Evolutionary conservation across 2,329 filamentous ascomycete genomes (phyloP), one percentile per base, ranked within the genome.

Genomic region (Orbilia javanica): DNA sequence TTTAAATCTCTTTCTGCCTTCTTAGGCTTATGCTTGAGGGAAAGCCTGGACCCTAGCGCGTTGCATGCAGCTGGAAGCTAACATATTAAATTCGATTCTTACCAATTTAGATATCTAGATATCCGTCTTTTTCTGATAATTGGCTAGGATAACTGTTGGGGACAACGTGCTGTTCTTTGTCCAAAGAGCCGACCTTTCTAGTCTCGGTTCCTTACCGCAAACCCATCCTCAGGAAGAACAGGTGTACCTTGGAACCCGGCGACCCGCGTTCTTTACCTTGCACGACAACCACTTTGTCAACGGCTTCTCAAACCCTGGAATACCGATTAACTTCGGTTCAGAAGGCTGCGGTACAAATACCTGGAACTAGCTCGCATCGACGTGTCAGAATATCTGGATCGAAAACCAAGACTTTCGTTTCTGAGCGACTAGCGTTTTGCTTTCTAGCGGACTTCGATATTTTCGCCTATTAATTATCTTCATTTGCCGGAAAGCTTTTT

Each of bases 1-100:
- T 53, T 22, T 27, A 11, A 18, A 44, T 60, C 22, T 57, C 22
- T 27, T 57, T 50, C 42, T 66, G 48, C 48, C 50, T 66, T 65
- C 48, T 60, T 50, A 57, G 55, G 50, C 57, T 64, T 44, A 66
- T 71, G 52, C 62, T 67, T 39, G 57, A 70, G 52, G 69, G 50
- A 52, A 64, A 76, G 71, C 65, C 67, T 52, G 48, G 57, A 66
- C 62, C 73, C 67, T 67, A 63, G 73, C 73, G 73, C 73, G 66
- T 77, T 77, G 73, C 73, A 71, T 77, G 73, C 73, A 77, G 73
- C 73, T 71, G 31, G 39, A 64, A 62, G 52, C 73, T 77, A 77
- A 77, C 66, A 39, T 52, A 52, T 22, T 42, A 75, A 68, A 66
- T 62, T 60, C 20, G 36, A 60, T 67, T 55, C 72, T 48, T 31